Conservation (phyloP, 2,329 filamentous ascomycete genomes). For the Coniochaeta pulveracea region DNA sequence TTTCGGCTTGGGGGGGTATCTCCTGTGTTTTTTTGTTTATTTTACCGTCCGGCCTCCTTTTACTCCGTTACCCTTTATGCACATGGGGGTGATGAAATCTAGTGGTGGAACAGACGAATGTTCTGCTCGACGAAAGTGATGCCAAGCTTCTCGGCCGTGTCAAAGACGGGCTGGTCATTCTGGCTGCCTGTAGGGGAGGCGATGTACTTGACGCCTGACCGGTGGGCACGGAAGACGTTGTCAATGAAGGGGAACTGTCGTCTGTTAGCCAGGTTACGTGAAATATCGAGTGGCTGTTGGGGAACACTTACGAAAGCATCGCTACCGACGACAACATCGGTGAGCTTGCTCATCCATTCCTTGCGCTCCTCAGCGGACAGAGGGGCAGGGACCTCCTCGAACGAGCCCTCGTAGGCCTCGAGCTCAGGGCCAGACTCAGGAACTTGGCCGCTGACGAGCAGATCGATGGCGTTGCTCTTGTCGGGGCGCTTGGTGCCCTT, state of each 20-base stretch:
- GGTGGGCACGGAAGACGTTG: slow-evolving; percentile 84
- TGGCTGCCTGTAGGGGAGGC: slow-evolving; percentile 86
- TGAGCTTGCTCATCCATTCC: slow-evolving; percentile 74
- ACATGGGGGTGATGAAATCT: slow-evolving; percentile 23
- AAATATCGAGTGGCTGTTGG: slow-evolving; percentile 2
- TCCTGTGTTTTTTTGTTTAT: too few relatives aligned
- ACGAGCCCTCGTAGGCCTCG: slow-evolving; percentile 76
- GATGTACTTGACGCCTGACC: slow-evolving; percentile 91
- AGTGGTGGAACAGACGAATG: slow-evolving; percentile 91
- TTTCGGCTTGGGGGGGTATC: too few relatives aligned
- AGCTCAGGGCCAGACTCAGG: slow-evolving; percentile 76
- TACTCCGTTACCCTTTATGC: too few relatives aligned
- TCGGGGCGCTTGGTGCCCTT: slow-evolving; percentile 92
- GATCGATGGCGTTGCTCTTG: slow-evolving; percentile 96
- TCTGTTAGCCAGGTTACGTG: slow-evolving; percentile 4
- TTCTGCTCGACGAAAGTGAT: slow-evolving; percentile 96
- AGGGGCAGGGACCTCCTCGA: slow-evolving; percentile 74
- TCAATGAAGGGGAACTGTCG: slow-evolving; percentile 90
- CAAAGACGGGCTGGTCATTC: slow-evolving; percentile 71
- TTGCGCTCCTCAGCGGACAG: slow-evolving; percentile 80
- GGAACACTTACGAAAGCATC: slow-evolving; percentile 78
- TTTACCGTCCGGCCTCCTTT: too few relatives aligned
- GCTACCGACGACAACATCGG: slow-evolving; percentile 75
- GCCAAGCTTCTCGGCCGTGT: slow-evolving; percentile 81
- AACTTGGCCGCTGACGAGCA: slow-evolving; percentile 84